phyloP scores from a whole-genome alignment of 148 eudicot genomes.

The Arbutus unedo region DNA sequence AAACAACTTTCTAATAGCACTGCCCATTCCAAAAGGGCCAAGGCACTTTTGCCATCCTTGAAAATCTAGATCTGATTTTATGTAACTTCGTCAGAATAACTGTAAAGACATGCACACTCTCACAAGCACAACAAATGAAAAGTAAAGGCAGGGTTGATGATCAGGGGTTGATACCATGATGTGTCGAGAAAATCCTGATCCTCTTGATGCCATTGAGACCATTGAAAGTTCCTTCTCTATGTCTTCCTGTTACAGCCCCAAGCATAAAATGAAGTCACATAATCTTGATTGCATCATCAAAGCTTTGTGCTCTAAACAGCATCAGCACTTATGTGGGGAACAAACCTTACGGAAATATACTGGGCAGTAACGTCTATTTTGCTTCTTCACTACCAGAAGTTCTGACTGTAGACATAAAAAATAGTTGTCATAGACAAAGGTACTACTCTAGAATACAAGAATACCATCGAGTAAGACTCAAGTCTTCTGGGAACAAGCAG shows the following conservation, averaged over 20 bases:
- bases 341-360: conserved; percentile 84
- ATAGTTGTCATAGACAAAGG: not conserved
- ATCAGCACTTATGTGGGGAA: conserved; percentile 10
- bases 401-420: conserved; percentile 60
- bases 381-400: conserved; percentile 79
- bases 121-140: not conserved
- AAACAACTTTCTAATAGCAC: too few species aligned
- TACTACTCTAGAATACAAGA: not conserved
- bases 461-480: not conserved
- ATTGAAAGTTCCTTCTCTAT: conserved; percentile 72
- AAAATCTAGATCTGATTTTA: not conserved
- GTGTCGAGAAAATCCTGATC: conserved; percentile 58
- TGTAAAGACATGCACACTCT: not conserved
- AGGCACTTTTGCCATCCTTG: not conserved
- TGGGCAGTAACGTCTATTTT: conserved; percentile 79
- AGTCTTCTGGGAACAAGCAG: not conserved
- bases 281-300: conserved; percentile 6
- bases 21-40: conserved; percentile 1
- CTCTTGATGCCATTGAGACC: conserved; percentile 51
- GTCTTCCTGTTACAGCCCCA: conserved; percentile 69
- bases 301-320: not conserved
- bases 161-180: conserved; percentile 50
- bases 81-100: not conserved
- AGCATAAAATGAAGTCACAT: conserved; percentile 13
- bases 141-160: not conserved